Evolutionary conservation across 1,284 basidiomycete species (phyloP).

Genomic region (Singerocomus inundabilis): DNA sequence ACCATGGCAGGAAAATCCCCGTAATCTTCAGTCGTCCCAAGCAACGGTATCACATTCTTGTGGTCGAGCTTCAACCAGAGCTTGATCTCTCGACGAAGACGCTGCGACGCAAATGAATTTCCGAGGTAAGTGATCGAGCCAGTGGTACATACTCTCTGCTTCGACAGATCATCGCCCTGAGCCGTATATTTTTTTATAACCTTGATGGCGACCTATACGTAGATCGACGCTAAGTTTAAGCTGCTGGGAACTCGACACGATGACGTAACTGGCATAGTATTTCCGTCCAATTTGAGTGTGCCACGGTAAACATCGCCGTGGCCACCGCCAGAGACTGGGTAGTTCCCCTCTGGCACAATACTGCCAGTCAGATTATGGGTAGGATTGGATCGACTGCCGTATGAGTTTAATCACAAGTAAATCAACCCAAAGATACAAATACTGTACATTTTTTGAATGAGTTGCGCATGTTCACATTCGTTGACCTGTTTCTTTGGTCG

Average conservation of each 20-base stretch:
- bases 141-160: constrained; percentile 10
- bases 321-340: constrained; percentile 21
- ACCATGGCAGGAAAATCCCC: background rate
- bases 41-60: background rate
- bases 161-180: constrained; percentile 18
- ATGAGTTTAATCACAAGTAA: background rate
- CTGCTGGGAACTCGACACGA: background rate
- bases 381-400: constrained; percentile 14
- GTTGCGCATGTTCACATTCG: constrained; percentile 7
- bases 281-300: constrained; percentile 15
- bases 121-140: background rate
- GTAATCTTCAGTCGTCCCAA: background rate
- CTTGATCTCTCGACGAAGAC: background rate
- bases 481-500: background rate
- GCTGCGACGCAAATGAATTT: background rate
- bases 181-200: constrained; percentile 22
- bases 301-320: constrained; percentile 24
- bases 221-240: background rate
- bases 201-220: constrained; percentile 26
- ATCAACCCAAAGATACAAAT: background rate
- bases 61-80: background rate
- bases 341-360: constrained; percentile 10
- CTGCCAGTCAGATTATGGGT: constrained; percentile 16
- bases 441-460: constrained; percentile 19
- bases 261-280: constrained; percentile 19